phyloP scores from a whole-genome alignment of 192 early-diverging fungal species.

The Backusella australiensis region DNA sequence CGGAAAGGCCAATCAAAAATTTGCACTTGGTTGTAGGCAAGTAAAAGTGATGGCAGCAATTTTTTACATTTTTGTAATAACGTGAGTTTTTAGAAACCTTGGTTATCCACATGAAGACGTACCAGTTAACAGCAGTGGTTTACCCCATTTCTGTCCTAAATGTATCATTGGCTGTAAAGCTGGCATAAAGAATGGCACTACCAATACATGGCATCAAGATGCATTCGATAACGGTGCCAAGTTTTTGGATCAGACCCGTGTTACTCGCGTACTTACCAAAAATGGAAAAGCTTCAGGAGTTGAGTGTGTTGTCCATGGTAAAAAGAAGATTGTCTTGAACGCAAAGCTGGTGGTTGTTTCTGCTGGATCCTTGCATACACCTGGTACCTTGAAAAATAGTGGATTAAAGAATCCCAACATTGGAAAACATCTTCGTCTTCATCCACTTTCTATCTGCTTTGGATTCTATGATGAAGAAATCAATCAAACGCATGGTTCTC shows the following conservation, averaged over 20 bases:
- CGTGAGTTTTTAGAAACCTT: conserved; percentile 35
- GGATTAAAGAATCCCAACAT: conserved; percentile 71
- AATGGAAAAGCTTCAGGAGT: conserved; percentile 63
- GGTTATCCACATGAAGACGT: conserved; percentile 56
- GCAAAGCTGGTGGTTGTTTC: conserved; percentile 60
- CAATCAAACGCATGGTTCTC: conserved; percentile 51
- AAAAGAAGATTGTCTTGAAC: conserved; percentile 38
- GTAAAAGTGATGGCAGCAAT: not conserved
- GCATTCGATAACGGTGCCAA: conserved; percentile 59
- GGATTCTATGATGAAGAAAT: conserved; percentile 60
- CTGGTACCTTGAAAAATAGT: conserved; percentile 58
- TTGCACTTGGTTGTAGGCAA: conserved; percentile 63
- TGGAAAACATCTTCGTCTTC: conserved; percentile 63
- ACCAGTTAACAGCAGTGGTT: conserved; percentile 63
- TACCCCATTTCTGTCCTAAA: conserved; percentile 57
- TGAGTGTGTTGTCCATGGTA: conserved; percentile 16
- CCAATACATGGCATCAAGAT: conserved; percentile 68
- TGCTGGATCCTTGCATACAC: conserved; percentile 63
- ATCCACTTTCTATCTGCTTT: conserved; percentile 61
- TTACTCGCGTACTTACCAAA: conserved; percentile 53
- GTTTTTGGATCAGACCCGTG: conserved; percentile 58
- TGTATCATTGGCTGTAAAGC: conserved; percentile 68
- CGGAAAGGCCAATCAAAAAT: conserved; percentile 57
- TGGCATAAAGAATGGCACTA: conserved; percentile 67
- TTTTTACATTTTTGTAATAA: not conserved